Evolutionary conservation across 2,329 filamentous ascomycete genomes (phyloP).

Genomic region (Botrytis hyacinthi): DNA sequence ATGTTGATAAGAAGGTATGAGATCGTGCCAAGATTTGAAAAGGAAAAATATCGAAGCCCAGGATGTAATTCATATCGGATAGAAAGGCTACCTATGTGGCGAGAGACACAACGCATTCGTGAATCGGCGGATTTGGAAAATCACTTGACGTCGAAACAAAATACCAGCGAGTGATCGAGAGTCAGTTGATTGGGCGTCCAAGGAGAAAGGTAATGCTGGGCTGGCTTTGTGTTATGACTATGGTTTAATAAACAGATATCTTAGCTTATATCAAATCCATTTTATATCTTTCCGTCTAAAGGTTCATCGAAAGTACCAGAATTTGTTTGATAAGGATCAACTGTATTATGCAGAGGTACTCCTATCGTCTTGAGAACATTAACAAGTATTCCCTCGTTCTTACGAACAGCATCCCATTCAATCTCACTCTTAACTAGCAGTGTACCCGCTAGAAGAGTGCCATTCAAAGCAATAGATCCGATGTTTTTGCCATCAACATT

Average conservation of each 20-base stretch:
- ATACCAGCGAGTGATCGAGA: not conserved
- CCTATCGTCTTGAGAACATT: constrained; percentile 41
- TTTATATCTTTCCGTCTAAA: constrained; percentile 10
- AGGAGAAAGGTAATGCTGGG: not conserved
- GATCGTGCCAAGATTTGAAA: not conserved
- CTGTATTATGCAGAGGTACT: constrained; percentile 18
- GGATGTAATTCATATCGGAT: not conserved
- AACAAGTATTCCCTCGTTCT: constrained; percentile 43
- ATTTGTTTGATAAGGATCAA: not conserved
- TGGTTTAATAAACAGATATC: not conserved
- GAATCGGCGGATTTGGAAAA: not conserved
- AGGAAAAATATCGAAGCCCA: not conserved
- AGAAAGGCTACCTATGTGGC: not conserved
- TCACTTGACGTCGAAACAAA: not conserved
- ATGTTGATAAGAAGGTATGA: not conserved
- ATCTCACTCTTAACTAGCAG: constrained; percentile 58
- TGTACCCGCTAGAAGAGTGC: constrained; percentile 62
- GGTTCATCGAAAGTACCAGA: not conserved
- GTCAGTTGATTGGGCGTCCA: not conserved
- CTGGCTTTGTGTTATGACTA: not conserved
- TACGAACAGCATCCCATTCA: constrained; percentile 55
- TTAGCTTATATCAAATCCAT: not conserved
- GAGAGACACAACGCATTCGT: not conserved
- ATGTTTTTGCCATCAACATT: constrained; percentile 28
- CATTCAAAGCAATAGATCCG: constrained; percentile 50